These are phyloP conservation scores for Chalciporus chontae DNA, from an alignment of 768 basidiomycete genomes.

Conservation along the genomic window DNA sequence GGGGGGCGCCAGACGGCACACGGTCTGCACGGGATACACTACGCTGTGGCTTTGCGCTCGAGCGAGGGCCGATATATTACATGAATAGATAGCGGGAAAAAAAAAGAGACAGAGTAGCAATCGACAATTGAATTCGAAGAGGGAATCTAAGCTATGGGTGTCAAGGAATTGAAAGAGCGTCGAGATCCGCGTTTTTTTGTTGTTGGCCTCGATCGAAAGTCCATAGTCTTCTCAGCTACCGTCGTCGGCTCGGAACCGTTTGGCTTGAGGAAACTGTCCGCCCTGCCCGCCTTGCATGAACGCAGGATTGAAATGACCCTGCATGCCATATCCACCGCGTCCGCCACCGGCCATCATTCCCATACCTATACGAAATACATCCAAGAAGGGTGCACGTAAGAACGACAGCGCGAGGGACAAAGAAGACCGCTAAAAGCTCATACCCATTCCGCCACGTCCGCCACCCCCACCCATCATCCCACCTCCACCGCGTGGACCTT, in stretches of 20 bases:
- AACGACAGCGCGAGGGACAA: slow-evolving; percentile 19
- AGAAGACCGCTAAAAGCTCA: slow-evolving; percentile 30
- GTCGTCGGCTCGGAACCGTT: slow-evolving; percentile 55
- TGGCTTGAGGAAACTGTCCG: slow-evolving; percentile 43
- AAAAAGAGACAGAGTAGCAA: slow-evolving; percentile 7
- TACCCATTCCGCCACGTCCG: slow-evolving; percentile 52
- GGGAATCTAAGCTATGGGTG: slow-evolving; percentile 2
- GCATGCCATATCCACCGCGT: slow-evolving; percentile 47
- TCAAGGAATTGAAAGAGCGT: neutral
- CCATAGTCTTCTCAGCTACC: slow-evolving; percentile 29
- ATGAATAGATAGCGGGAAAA: slow-evolving; percentile 25
- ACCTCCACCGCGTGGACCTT: slow-evolving; percentile 38
- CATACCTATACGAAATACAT: slow-evolving; percentile 43
- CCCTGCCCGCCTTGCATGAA: slow-evolving; percentile 54
- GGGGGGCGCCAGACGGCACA: no score
- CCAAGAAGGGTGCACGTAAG: slow-evolving; percentile 26
- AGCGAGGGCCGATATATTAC: slow-evolving; percentile 6
- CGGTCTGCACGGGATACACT: no score
- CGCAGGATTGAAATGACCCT: slow-evolving; percentile 73
- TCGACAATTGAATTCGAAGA: slow-evolving; percentile 5
- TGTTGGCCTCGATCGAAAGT: neutral
- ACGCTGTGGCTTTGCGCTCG: no score
- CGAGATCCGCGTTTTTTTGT: neutral
- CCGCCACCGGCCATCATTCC: slow-evolving; percentile 50
- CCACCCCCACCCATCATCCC: slow-evolving; percentile 50